Evolutionary conservation across 495 filamentous ascomycete genomes (phyloP).

Genomic region (Penicillium coffeae): DNA sequence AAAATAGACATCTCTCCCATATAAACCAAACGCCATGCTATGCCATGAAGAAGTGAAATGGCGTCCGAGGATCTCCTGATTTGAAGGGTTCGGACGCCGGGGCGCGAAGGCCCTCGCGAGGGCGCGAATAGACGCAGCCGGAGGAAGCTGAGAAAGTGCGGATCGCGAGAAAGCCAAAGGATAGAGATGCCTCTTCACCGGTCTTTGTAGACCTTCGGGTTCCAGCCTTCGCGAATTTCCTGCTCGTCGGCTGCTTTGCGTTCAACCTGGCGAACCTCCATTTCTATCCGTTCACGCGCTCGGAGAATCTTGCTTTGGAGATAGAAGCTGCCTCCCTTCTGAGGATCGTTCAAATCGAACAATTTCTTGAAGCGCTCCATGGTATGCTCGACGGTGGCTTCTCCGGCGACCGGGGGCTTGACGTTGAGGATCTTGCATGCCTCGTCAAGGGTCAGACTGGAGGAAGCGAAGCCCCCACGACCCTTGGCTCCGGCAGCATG

Average conservation of each 20-base stretch:
- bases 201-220: slow-evolving; percentile 92
- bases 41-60: slow-evolving; percentile 34
- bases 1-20: slow-evolving; percentile 19
- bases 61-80: slow-evolving; percentile 4
- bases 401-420: slow-evolving; percentile 75
- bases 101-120: slow-evolving; percentile 5
- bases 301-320: slow-evolving; percentile 93
- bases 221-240: slow-evolving; percentile 81
- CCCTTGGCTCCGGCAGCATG: slow-evolving; percentile 61
- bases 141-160: not conserved
- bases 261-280: slow-evolving; percentile 58
- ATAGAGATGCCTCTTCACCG: slow-evolving; percentile 41
- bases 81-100: slow-evolving; percentile 3
- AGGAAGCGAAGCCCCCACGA: slow-evolving; percentile 44
- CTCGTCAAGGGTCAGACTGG: slow-evolving; percentile 86
- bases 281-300: slow-evolving; percentile 87
- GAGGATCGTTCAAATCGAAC: slow-evolving; percentile 89
- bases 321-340: slow-evolving; percentile 96
- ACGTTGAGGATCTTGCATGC: slow-evolving; percentile 98
- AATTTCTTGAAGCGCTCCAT: slow-evolving; percentile 88
- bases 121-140: not conserved
- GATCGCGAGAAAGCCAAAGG: not conserved
- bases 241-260: slow-evolving; percentile 51
- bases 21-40: slow-evolving; percentile 50
- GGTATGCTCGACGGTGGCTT: slow-evolving; percentile 69